These are phyloP conservation scores for Metschnikowia lochheadii DNA, from an alignment of 805 yeast genomes.

Conservation along the genomic window DNA sequence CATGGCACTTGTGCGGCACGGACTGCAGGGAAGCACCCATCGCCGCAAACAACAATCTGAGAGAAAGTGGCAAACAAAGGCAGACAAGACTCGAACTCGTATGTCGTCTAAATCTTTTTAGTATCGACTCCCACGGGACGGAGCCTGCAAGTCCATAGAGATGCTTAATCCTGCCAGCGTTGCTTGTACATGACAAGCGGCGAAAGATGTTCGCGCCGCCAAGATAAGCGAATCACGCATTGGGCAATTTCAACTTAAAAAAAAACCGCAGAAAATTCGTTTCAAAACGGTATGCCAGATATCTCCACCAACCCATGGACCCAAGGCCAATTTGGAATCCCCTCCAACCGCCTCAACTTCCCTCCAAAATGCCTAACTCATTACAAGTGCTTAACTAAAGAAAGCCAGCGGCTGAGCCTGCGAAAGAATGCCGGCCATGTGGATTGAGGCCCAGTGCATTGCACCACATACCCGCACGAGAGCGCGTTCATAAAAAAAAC, in stretches of 20 bases:
- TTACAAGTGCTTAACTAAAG: not conserved
- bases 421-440: not conserved
- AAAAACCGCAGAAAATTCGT: not conserved
- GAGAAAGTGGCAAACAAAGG: not conserved
- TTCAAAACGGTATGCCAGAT: not conserved
- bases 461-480: slow-evolving; percentile 6
- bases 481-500: slow-evolving; percentile 5
- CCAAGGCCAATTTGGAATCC: not conserved
- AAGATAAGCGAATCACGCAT: slow-evolving; percentile 6
- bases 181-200: slow-evolving; percentile 1
- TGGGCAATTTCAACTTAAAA: not conserved
- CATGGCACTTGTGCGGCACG: not conserved
- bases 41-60: not conserved
- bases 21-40: not conserved
- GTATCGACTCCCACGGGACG: too few species aligned
- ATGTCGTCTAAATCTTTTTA: too few species aligned
- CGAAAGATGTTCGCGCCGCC: slow-evolving; percentile 4
- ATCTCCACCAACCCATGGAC: not conserved
- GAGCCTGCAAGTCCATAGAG: not conserved
- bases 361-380: not conserved
- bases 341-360: too few species aligned
- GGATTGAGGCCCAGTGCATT: not conserved
- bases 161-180: not conserved
- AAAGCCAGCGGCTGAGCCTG: not conserved
- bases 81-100: not conserved